Percentiles rank a stretch among this genome's conserved stretches.
phyloP scores from a whole-genome alignment of 768 basidiomycete genomes.

The Russula dissimulans region DNA sequence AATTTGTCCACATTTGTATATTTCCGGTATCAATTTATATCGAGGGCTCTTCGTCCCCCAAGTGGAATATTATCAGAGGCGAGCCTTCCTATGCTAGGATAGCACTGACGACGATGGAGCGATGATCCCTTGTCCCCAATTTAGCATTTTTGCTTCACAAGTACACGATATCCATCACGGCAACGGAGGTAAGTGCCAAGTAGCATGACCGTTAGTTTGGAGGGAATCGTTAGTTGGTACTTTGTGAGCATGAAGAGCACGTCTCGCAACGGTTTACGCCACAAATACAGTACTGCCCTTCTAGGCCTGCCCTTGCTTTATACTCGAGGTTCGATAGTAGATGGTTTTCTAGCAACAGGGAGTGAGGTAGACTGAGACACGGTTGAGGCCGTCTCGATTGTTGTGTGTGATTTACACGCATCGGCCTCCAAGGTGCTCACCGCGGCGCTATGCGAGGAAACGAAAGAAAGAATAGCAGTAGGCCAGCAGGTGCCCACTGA shows the following conservation, averaged over 20 bases:
- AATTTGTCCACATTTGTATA: neutral
- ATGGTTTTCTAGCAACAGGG: neutral
- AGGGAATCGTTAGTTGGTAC: no score
- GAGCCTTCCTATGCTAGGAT: no score
- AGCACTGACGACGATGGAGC: no score
- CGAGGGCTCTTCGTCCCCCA: neutral
- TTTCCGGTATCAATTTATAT: neutral
- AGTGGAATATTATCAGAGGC: neutral
- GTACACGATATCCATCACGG: no score
- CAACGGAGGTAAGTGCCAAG: neutral
- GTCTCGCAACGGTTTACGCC: neutral
- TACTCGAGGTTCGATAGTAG: neutral
- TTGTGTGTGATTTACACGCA: neutral
- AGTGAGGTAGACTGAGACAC: neutral
- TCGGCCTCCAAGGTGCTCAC: neutral
- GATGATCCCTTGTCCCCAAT: neutral
- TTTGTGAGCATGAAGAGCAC: no score
- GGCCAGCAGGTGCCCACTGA: no score
- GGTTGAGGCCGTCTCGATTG: neutral
- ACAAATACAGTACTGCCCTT: neutral
- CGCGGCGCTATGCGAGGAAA: no score
- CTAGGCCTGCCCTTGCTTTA: neutral
- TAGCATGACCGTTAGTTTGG: neutral
- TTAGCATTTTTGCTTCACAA: neutral
- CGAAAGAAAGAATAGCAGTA: no score